These are phyloP conservation scores for Tylopilus subfusipes DNA, from an alignment of 768 basidiomycete genomes.

Conservation along the genomic window DNA sequence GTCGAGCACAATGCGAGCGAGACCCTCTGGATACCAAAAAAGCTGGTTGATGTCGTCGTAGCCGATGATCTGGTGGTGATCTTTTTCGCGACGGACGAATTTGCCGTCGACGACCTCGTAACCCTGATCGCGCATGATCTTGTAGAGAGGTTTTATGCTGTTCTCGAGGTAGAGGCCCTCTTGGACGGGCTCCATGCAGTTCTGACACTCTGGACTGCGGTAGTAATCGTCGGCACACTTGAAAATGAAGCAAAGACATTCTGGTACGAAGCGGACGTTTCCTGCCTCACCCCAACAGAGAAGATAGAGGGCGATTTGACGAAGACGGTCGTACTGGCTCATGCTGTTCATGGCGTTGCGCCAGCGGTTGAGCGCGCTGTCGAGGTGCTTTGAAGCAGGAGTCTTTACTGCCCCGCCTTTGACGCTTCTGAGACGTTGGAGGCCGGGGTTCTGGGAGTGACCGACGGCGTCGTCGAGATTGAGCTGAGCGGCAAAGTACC, in stretches of 20 bases:
- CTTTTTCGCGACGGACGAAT: conserved; percentile 90
- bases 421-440: conserved; percentile 83
- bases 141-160: conserved; percentile 92
- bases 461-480: conserved; percentile 99
- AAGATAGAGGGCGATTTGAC: conserved; percentile 93
- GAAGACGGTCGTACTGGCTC: conserved; percentile 96
- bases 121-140: conserved; percentile 95
- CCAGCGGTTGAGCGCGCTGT: conserved; percentile 93
- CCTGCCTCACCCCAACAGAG: conserved; percentile 99
- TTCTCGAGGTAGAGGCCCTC: conserved; percentile 91
- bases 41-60: conserved; percentile 99
- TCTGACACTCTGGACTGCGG: conserved; percentile 96
- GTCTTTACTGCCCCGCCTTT: conserved; percentile 55
- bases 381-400: conserved; percentile 73
- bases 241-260: conserved; percentile 98
- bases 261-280: conserved; percentile 95
- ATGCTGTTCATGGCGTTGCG: conserved; percentile 98
- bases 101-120: conserved; percentile 95
- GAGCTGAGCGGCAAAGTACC: conserved; percentile 99
- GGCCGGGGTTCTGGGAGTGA: conserved; percentile 88
- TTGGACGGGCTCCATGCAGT: conserved; percentile 84
- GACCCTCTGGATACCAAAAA: conserved; percentile 99
- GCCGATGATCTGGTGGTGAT: conserved; percentile 95
- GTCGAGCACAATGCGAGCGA: conserved; percentile 84
- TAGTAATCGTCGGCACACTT: conserved; percentile 99